Base-by-base conservation (phyloP, 2,329 filamentous ascomycete species). In the Ascochyta pisi region DNA sequence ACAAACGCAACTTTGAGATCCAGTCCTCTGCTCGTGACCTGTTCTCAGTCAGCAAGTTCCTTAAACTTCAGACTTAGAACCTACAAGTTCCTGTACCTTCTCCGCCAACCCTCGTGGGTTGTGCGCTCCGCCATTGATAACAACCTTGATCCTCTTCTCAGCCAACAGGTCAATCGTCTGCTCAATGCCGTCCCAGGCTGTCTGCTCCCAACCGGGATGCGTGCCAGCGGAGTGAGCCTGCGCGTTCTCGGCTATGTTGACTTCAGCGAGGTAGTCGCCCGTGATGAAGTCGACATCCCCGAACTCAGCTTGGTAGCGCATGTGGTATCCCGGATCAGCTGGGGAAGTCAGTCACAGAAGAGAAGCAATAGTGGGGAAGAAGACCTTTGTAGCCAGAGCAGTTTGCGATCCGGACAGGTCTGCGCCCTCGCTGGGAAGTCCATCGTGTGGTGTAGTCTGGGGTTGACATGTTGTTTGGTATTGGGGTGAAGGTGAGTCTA, bases 81-180 rank as follows among this genome's bases (percentile, higher is more conserved):
- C 60, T 34, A 77, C 76, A 56, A 83, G 58, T 16, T 75, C 65
- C 4, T 76, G 68, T 0, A 79, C 74, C 52, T 79, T 78, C 46
- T 79, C 63, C 2, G 84, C 82, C 15, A 87, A 63, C 0, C 79
- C 82, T 53, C 76, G 76, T 0, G 84, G 84, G 53, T 86, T 83
- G 15, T 83, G 76, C 2, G 80, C 82, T 0, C 85, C 84, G 2
- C 84, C 84, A 61, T 86, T 86, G 51, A 85, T 75, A 33, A 84
- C 75, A 12, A 86, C 74, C 57, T 83, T 84, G 70, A 86, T 85
- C 0, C 76, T 65, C 56, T 83, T 80, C 44, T 80, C 70, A 1
- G 77, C 69, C 58, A 83, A 73, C 6, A 82, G 65, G 4, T 80
- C 71, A 3, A 85, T 75, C 0, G 76, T 77, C 63, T 79, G 67